These are phyloP conservation scores for Pyricularia pennisetigena DNA, from an alignment of 2,329 filamentous ascomycete species.

Conservation along the genomic window DNA sequence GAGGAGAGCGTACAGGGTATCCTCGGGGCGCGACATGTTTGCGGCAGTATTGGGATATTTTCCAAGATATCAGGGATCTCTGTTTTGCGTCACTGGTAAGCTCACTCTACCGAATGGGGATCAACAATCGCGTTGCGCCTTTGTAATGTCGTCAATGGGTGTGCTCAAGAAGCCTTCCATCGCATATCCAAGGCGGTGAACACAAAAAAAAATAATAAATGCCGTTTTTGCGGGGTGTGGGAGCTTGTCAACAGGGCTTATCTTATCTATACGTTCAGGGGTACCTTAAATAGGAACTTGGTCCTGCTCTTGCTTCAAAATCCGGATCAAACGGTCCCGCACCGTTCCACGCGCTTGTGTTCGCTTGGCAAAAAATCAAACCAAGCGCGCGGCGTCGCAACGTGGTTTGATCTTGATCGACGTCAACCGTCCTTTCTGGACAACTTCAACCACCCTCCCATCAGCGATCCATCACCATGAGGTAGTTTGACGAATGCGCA, in stretches of 20 bases:
- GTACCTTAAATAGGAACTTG: neutral
- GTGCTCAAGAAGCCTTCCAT: neutral
- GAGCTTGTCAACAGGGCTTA: neutral
- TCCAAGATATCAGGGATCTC: neutral
- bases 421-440: neutral
- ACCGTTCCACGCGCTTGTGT: neutral
- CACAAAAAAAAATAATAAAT: neutral
- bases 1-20: conserved; percentile 60
- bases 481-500: neutral
- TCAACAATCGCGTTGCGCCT: neutral
- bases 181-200: neutral
- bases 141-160: neutral
- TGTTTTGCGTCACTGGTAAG: neutral
- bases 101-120: neutral
- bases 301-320: neutral
- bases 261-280: neutral
- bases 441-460: neutral
- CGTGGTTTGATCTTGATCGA: neutral
- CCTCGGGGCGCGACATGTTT: conserved; percentile 94
- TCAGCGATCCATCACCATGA: neutral
- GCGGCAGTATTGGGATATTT: neutral
- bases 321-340: neutral
- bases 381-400: neutral
- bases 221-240: neutral
- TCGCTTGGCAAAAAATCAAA: neutral